Evolutionary conservation across 371 early-diverging fungal species (phyloP).

Genomic region (Blyttiomyces sp.): DNA sequence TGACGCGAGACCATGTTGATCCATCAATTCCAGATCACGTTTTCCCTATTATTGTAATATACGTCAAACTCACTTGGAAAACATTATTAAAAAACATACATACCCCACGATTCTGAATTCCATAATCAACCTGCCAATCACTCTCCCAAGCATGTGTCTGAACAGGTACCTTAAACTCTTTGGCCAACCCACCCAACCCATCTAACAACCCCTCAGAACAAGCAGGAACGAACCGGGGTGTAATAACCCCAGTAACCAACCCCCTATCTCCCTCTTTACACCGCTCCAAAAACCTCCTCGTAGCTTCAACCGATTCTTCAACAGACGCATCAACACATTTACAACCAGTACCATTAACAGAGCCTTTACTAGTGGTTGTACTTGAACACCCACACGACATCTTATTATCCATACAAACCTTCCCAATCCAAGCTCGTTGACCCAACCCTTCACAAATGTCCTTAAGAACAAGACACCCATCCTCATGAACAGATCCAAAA

Average conservation of each 20-base stretch:
- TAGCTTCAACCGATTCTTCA: no score
- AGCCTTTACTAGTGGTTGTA: not conserved
- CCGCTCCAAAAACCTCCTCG: no score
- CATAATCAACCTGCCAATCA: slow-evolving; percentile 66
- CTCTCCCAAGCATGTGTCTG: slow-evolving; percentile 82
- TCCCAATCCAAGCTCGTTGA: slow-evolving; percentile 91
- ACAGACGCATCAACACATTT: no score
- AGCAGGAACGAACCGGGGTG: slow-evolving; percentile 86
- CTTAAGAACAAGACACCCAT: slow-evolving; percentile 63
- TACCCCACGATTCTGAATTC: slow-evolving; percentile 70
- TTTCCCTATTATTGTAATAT: no score
- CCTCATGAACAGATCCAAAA: slow-evolving; percentile 83
- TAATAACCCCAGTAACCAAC: no score
- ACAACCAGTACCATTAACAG: no score
- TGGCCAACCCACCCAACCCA: slow-evolving; percentile 66
- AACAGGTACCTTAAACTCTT: slow-evolving; percentile 26
- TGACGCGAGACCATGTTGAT: slow-evolving; percentile 51
- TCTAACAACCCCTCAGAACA: slow-evolving; percentile 70
- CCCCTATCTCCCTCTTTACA: no score
- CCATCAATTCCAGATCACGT: slow-evolving; percentile 75
- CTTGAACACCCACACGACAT: not conserved
- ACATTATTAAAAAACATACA: no score
- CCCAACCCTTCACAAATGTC: slow-evolving; percentile 64
- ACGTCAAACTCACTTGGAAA: no score
- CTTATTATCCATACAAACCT: slow-evolving; percentile 90